A percentile compares a stretch with the other conserved stretches of the same genome.
Evolutionary conservation across 345 rosid genomes (phyloP).

Genomic region (Salix viminalis): DNA sequence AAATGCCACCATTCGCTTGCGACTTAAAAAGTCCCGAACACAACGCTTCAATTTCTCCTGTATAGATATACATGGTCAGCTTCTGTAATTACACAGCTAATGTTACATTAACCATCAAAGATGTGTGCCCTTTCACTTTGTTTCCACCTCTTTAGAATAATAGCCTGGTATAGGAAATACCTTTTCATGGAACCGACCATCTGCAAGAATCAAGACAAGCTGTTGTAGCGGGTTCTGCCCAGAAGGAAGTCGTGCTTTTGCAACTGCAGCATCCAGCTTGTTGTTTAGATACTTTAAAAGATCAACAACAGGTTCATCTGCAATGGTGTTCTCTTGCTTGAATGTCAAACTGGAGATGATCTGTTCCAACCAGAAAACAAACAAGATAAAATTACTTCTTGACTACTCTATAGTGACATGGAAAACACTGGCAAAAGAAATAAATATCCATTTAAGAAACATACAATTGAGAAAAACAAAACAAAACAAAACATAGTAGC

Average conservation of each 20-base stretch:
- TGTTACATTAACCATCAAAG: too few relatives aligned
- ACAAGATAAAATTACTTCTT: not conserved
- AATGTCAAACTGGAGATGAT: conserved; percentile 83
- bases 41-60: conserved; percentile 64
- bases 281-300: conserved; percentile 60
- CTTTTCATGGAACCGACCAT: conserved; percentile 89
- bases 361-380: conserved; percentile 35
- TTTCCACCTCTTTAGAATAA: too few relatives aligned
- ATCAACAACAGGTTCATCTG: conserved; percentile 75
- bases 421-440: not conserved
- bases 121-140: too few relatives aligned
- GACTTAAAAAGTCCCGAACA: conserved; percentile 66
- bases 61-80: not conserved
- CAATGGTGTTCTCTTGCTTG: conserved; percentile 77
- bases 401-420: too few relatives aligned
- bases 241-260: conserved; percentile 68
- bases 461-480: not conserved
- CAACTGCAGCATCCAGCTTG: conserved; percentile 64
- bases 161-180: conserved; percentile 26
- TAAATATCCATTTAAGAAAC: not conserved
- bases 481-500: not conserved
- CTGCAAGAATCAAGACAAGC: conserved; percentile 86
- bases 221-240: conserved; percentile 95
- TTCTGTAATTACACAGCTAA: not conserved
- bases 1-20: conserved; percentile 90